These are phyloP conservation scores for Penicillium psychrosexuale DNA, from an alignment of 2,329 filamentous ascomycete species.

Conservation along the genomic window DNA sequence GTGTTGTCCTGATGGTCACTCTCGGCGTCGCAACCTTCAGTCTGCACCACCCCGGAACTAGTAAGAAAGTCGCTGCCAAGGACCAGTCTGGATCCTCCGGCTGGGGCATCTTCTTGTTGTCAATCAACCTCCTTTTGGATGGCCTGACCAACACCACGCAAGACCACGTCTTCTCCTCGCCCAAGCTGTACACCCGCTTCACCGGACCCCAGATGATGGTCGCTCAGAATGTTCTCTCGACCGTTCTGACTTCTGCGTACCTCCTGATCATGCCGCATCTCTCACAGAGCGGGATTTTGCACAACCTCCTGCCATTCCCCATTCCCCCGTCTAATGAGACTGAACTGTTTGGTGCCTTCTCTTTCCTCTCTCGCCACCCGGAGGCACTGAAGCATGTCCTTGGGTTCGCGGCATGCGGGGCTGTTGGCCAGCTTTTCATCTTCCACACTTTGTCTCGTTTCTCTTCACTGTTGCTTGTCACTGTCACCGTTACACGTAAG, in stretches of 20 bases:
- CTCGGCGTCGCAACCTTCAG: constrained; percentile 93
- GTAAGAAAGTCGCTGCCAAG: constrained; percentile 49
- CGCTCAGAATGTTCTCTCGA: constrained; percentile 87
- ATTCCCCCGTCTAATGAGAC: constrained; percentile 58
- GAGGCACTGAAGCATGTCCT: constrained; percentile 82
- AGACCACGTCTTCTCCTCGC: constrained; percentile 79
- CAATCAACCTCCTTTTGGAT: constrained; percentile 90
- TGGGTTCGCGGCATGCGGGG: constrained; percentile 84
- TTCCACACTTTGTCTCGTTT: constrained; percentile 94
- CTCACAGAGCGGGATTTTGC: constrained; percentile 62
- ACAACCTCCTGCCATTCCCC: constrained; percentile 65
- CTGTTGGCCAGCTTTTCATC: constrained; percentile 93
- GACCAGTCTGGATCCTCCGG: constrained; percentile 64
- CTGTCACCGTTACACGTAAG: constrained; percentile 94
- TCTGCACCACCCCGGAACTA: constrained; percentile 69
- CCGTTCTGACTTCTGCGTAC: constrained; percentile 71
- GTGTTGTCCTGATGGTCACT: constrained; percentile 87
- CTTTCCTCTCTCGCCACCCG: constrained; percentile 77
- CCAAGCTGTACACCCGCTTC: constrained; percentile 67
- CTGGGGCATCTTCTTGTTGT: constrained; percentile 72
- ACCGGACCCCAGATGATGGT: constrained; percentile 99
- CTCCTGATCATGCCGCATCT: constrained; percentile 76
- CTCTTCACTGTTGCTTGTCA: constrained; percentile 86
- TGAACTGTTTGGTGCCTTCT: constrained; percentile 74
- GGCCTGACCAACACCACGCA: constrained; percentile 95